Percentiles rank a stretch among this genome's conserved stretches.
phyloP scores from a whole-genome alignment of 805 yeast species.

The Scheffersomyces stipitis region DNA sequence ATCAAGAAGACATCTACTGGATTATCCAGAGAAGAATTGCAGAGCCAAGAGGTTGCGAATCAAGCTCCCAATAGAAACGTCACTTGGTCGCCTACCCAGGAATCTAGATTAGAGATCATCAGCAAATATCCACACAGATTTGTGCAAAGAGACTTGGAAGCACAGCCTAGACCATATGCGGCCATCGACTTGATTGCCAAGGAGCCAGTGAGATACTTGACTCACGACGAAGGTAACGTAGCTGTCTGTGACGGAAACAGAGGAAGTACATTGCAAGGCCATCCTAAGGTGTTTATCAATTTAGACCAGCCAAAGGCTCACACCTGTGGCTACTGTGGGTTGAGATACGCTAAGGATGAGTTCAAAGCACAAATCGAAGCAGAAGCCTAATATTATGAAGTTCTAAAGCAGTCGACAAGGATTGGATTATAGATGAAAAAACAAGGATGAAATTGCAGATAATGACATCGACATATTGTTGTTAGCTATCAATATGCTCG shows the following conservation, averaged over 20 bases:
- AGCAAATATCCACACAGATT: constrained; percentile 58
- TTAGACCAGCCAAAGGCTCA: constrained; percentile 72
- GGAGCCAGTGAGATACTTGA: constrained; percentile 66
- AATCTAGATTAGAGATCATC: constrained; percentile 55
- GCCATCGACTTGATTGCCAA: constrained; percentile 81
- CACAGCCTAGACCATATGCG: constrained; percentile 78
- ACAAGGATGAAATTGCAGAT: neutral
- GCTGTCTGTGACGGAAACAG: constrained; percentile 86
- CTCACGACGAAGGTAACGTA: constrained; percentile 46
- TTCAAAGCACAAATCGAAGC: constrained; percentile 40
- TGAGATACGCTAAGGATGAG: constrained; percentile 60
- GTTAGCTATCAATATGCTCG: too few species aligned
- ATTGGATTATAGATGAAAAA: neutral
- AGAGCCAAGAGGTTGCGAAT: constrained; percentile 29
- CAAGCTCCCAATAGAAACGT: constrained; percentile 77
- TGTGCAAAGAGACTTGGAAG: constrained; percentile 62
- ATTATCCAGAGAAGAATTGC: constrained; percentile 17
- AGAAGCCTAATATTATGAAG: constrained; percentile 1
- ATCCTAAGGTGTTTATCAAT: constrained; percentile 79
- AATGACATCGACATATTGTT: neutral
- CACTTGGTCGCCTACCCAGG: constrained; percentile 74
- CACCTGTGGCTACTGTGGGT: constrained; percentile 81
- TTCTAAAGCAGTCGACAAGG: neutral
- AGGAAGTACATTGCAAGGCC: constrained; percentile 70
- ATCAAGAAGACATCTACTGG: constrained; percentile 13